Evolutionary conservation across 129 eudicot species (phyloP), one percentile per base, ranked within the genome.

Genomic region (Deinandra increscens): DNA sequence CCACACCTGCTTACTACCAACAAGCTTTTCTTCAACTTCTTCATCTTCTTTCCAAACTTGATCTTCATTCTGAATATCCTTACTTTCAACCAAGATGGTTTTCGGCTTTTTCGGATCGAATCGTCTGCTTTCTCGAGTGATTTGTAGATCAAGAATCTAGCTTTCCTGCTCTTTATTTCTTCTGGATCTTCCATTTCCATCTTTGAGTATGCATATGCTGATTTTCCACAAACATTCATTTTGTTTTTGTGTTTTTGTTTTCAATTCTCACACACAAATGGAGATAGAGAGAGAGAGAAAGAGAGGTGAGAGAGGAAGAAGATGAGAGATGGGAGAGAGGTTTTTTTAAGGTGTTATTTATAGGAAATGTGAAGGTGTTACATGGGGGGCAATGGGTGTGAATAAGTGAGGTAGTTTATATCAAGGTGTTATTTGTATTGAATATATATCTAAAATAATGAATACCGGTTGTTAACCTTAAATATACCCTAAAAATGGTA

Each of bases 141-240:
- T 56, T 85, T 85, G 68, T 85, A 79, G 65, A 85, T 82, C 83
- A 85, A 73, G 73, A 85, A 85, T 37, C 66, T 84, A 7, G 91
- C 91, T 64, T 64, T 70, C 43, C 91, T 46, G 67, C 79, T 84
- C 44, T 73, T 79, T 0, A 41, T 54, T 59, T 82, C 91, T 36
- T 85, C 87, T 66, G 82, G 81, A 72, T 79, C 87, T 49, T 79
- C 87, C 71, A 51, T 78, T 44, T 76, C 87, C 81, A 85, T 66
- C 69, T 60, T 85, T 58, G 90, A 51, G 73, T 85, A 85, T 10
- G 56, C 84, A 79, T 66, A 78, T 37, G 79, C 15, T 7, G 76
- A 12, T 4, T 74, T 62, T 14, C 76, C 20, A 73, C 41, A 60
- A 54, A 74, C 8, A 33, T 60, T 42, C 62, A 61, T 72, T 49